These are phyloP conservation scores for Apiospora marii DNA, from an alignment of 2,329 filamentous ascomycete species.

Conservation along the genomic window DNA sequence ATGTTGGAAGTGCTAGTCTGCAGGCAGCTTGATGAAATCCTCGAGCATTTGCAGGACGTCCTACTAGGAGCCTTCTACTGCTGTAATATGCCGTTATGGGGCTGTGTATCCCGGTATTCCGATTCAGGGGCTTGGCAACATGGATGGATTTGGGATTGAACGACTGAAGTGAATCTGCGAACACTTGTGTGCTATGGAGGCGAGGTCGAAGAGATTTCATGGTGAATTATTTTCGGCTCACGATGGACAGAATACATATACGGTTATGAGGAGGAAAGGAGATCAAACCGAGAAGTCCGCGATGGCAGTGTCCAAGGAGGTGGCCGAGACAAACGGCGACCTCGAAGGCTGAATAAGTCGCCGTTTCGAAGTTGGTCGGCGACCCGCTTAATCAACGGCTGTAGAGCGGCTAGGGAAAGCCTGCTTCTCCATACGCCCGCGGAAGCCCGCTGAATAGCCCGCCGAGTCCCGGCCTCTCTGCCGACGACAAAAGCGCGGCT, in stretches of 20 bases:
- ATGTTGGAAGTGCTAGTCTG: background rate
- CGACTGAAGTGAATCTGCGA: background rate
- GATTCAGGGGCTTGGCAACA: background rate
- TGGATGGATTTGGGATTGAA: background rate
- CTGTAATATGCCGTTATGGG: background rate
- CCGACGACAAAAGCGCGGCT: background rate
- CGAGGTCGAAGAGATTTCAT: constrained; percentile 9
- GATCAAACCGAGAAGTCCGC: background rate
- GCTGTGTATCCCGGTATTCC: background rate
- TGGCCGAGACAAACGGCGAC: constrained; percentile 13
- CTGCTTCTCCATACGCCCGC: background rate
- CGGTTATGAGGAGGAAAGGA: background rate
- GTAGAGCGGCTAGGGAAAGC: background rate
- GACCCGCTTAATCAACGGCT: constrained; percentile 7
- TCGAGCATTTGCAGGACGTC: background rate
- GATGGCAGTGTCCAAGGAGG: background rate
- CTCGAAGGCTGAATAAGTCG: background rate
- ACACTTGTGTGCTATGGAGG: background rate
- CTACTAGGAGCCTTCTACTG: background rate
- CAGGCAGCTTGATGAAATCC: background rate
- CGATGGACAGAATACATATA: background rate
- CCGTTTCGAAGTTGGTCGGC: constrained; percentile 9
- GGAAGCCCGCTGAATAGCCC: background rate
- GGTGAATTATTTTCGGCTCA: background rate
- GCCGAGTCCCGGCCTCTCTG: background rate